Evolutionary conservation across 139 green algal genomes (phyloP), one percentile per base, ranked within the genome.

Genomic region (Tetradesmus lagerheimii): DNA sequence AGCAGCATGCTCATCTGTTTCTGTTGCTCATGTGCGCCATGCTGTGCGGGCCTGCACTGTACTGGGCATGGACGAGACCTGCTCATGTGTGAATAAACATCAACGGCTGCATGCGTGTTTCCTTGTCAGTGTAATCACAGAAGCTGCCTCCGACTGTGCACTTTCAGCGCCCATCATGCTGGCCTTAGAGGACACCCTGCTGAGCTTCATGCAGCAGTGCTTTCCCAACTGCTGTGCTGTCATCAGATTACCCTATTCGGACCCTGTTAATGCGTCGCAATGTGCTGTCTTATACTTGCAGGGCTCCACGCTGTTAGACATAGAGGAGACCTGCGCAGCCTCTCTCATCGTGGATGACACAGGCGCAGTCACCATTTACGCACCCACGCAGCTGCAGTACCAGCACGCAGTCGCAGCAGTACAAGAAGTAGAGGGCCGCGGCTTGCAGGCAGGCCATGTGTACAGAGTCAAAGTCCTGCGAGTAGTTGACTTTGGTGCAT

Each of bases 401-500:
- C 39, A 87, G 25, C 80, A 89, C 29, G 92, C 92, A 0, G 31
- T 80, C 3, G 64, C 66, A 11, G 89, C 89, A 0, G 74, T 96
- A 18, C 77, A 83, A 29, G 87, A 84, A 31, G 67, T 93, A 11
- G 82, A 92, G 41, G 94, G 94, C 27, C 67, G 83, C 27, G 85
- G 74, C 66, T 67, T 96, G 14, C 39, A 91, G 77, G 89, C 85
- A 23, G 92, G 92, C 23, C 34, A 87, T 4, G 84, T 90, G 25
- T 93, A 92, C 47, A 35, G 77, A 87, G 93, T 90, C 23, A 86
- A 47, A 1, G 94, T 96, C 27, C 34, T 89, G 20, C 83, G 82
- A 43, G 64, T 95, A 38, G 77, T 90, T 23, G 94, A 96, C 89
- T 96, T 90, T 71, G 94, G 94, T 16, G 94, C 92, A 5, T 91